Evolutionary conservation across 2,329 filamentous ascomycete species (phyloP), one percentile per base, ranked within the genome.

Genomic region (Rasamsonia emersonii): DNA sequence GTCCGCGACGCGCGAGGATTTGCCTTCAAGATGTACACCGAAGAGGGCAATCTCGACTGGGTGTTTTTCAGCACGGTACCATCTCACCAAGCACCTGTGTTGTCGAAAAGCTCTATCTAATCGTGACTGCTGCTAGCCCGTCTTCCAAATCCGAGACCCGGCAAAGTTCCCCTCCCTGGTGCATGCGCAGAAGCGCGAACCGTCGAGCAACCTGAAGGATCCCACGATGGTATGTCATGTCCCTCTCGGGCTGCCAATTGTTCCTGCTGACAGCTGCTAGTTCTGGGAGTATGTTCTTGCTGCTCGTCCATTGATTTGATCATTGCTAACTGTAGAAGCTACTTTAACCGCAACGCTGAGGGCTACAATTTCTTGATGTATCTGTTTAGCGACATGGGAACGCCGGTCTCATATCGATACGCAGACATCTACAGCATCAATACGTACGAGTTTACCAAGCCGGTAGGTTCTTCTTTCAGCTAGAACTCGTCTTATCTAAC

Each of bases 41-140:
- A 64, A 27, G 62, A 71, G 35, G 68, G 68, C 2, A 71, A 70
- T 36, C 57, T 62, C 24, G 67, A 71, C 44, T 64, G 62, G 44
- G 67, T 70, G 10, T 64, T 64, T 19, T 29, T 29, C 17, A n/a
- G 17, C 15, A n/a, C 27, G 17, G 36, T 26, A n/a, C n/a, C n/a
- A n/a, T n/a, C n/a, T n/a, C n/a, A n/a, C n/a, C n/a, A n/a, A n/a
- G n/a, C n/a, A n/a, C n/a, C n/a, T n/a, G n/a, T n/a, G n/a, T n/a
- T n/a, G n/a, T n/a, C n/a, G n/a, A n/a, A n/a, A n/a, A n/a, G n/a
- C n/a, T n/a, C n/a, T n/a, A n/a, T n/a, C n/a, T n/a, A n/a, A n/a
- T n/a, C n/a, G n/a, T n/a, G n/a, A n/a, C n/a, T n/a, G n/a, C n/a
- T n/a, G n/a, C n/a, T n/a, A n/a, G n/a, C n/a, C n/a, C n/a, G 63